These are phyloP conservation scores for Picea sitchensis DNA, from an alignment of 75 land plant genomes.

Conservation along the genomic window DNA sequence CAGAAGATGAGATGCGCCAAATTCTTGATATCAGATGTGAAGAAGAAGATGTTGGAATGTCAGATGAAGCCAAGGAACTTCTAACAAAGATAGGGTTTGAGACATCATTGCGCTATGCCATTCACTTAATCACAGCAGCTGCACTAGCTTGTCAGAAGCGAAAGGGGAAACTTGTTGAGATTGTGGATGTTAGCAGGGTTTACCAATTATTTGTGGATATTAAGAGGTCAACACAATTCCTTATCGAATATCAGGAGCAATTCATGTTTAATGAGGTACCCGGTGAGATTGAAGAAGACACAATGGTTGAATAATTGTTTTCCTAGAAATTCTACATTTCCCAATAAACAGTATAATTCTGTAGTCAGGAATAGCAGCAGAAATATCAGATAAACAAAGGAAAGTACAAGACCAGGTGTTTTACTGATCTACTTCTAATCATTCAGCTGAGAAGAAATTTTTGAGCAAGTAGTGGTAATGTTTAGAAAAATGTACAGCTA, in stretches of 20 bases:
- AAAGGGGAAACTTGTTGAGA: conserved; percentile 78
- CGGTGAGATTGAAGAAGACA: conserved; percentile 17
- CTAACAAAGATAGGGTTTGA: conserved; percentile 77
- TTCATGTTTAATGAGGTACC: conserved; percentile 81
- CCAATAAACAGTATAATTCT: no score
- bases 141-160: conserved; percentile 80
- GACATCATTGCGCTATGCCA: conserved; percentile 81
- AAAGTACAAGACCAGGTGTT: no score
- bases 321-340: no score
- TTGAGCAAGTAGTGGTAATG: no score
- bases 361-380: no score
- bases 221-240: conserved; percentile 86
- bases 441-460: no score
- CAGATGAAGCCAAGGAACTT: conserved; percentile 71
- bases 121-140: conserved; percentile 74
- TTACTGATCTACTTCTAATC: no score
- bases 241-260: conserved; percentile 88
- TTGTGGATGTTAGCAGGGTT: conserved; percentile 75
- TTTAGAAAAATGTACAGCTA: no score
- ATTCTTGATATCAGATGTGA: conserved; percentile 78
- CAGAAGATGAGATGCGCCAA: conserved; percentile 54
- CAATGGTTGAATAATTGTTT: not conserved
- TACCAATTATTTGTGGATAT: conserved; percentile 82
- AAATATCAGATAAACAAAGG: no score
- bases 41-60: conserved; percentile 89